Conservation (phyloP, 495 filamentous ascomycete genomes). For the Sordaria brevicollis region DNA sequence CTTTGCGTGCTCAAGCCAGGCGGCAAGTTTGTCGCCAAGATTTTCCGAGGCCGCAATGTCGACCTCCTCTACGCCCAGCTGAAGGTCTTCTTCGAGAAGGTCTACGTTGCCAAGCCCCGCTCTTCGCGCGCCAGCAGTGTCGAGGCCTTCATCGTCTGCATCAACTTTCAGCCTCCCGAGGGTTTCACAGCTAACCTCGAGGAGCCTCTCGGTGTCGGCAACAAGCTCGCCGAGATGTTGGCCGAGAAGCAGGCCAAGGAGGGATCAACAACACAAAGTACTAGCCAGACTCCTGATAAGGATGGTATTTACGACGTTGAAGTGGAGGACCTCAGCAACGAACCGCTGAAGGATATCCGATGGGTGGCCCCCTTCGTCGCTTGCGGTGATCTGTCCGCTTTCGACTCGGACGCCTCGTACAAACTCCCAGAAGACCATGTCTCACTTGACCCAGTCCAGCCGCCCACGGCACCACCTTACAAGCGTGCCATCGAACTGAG, state of each 20-base stretch:
- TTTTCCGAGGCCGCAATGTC: conserved; percentile 88
- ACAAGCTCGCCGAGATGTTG: conserved; percentile 36
- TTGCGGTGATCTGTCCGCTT: conserved; percentile 89
- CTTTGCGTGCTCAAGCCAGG: conserved; percentile 84
- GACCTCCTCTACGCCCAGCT: conserved; percentile 88
- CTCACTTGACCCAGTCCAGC: conserved; percentile 87
- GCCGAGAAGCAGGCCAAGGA: conserved; percentile 3
- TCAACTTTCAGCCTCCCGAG: conserved; percentile 61
- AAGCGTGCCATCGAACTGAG: conserved; percentile 80
- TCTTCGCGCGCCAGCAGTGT: conserved; percentile 89
- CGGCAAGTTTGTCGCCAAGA: conserved; percentile 95
- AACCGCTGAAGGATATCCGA: conserved; percentile 35
- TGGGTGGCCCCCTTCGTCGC: conserved; percentile 95
- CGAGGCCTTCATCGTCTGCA: conserved; percentile 92
- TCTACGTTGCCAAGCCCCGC: conserved; percentile 85
- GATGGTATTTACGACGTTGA: conserved; percentile 57
- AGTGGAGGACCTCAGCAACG: conserved; percentile 33
- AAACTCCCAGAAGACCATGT: conserved; percentile 63
- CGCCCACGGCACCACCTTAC: conserved; percentile 91
- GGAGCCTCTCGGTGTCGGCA: conserved; percentile 51
- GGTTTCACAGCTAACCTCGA: conserved; percentile 58
- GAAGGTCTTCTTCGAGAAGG: conserved; percentile 76
- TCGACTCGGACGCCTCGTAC: conserved; percentile 91
- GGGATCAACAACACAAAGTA: neutral
- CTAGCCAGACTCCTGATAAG: conserved; percentile 16